Percentiles rank a stretch among this genome's conserved stretches.
These are phyloP conservation scores for Talaromyces verruculosus DNA, from an alignment of 2,329 filamentous ascomycete genomes.

Conservation along the genomic window DNA sequence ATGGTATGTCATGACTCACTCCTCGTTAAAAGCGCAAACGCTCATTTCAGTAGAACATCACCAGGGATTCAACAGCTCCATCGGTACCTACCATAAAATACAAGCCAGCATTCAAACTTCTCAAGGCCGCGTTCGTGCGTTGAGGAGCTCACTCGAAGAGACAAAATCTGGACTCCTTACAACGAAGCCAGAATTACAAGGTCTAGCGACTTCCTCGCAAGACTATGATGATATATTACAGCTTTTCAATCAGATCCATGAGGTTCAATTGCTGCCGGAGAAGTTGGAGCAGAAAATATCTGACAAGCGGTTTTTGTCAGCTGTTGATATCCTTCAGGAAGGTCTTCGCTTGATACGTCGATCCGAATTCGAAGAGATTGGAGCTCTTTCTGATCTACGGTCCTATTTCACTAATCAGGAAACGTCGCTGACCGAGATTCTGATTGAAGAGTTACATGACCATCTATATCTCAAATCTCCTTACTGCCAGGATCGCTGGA, in stretches of 20 bases:
- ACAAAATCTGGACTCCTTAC: conserved; percentile 79
- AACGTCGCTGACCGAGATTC: conserved; percentile 83
- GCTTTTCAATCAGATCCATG: conserved; percentile 78
- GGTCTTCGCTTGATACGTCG: conserved; percentile 79
- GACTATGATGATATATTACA: conserved; percentile 88
- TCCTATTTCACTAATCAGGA: conserved; percentile 93
- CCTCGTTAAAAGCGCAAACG: background rate
- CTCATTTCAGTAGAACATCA: conserved; percentile 68
- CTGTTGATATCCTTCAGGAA: conserved; percentile 87
- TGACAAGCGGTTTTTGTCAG: conserved; percentile 90
- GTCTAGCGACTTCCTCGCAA: conserved; percentile 81
- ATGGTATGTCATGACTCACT: conserved; percentile 50
- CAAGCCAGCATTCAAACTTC: conserved; percentile 88
- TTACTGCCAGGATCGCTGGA: conserved; percentile 96
- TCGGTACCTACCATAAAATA: conserved; percentile 98
- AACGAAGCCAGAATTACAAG: conserved; percentile 87
- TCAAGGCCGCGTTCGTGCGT: conserved; percentile 75
- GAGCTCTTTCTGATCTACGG: conserved; percentile 79
- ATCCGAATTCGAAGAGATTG: conserved; percentile 87
- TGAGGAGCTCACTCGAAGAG: conserved; percentile 79
- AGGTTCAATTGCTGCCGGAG: conserved; percentile 84
- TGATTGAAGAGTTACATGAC: conserved; percentile 96
- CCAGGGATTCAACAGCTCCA: conserved; percentile 98
- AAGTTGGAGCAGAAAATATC: conserved; percentile 92
- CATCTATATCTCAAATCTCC: conserved; percentile 97